phyloP scores from a whole-genome alignment of 2,329 filamentous ascomycete genomes.

The Chaetomiaceae sp. region DNA sequence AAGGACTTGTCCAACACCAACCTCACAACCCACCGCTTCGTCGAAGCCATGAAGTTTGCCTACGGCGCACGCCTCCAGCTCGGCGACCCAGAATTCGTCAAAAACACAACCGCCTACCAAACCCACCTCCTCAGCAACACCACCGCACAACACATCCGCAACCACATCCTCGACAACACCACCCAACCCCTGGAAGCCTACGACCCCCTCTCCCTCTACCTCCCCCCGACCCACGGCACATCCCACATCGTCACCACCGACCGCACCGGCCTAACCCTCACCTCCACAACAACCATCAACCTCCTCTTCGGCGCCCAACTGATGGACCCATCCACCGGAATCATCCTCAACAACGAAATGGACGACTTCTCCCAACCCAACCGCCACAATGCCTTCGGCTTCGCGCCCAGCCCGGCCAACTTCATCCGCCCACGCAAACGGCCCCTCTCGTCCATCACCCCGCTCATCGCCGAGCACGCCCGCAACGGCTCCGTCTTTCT shows the following conservation, averaged over 20 bases:
- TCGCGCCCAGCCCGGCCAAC: slow-evolving; percentile 73
- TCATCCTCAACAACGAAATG: slow-evolving; percentile 71
- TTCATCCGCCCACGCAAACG: slow-evolving; percentile 77
- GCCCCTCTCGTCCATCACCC: slow-evolving; percentile 76
- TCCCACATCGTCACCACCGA: slow-evolving; percentile 72
- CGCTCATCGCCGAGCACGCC: slow-evolving; percentile 69
- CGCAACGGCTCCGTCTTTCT: slow-evolving; percentile 63
- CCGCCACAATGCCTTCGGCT: slow-evolving; percentile 75
- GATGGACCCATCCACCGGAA: slow-evolving; percentile 74
- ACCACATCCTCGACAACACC: slow-evolving; percentile 63
- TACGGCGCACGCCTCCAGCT: slow-evolving; percentile 76
- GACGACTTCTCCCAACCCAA: slow-evolving; percentile 84
- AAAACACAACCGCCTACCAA: slow-evolving; percentile 60
- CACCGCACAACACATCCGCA: slow-evolving; percentile 55
- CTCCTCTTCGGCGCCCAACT: slow-evolving; percentile 75
- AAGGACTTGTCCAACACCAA: slow-evolving; percentile 52
- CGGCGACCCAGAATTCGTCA: slow-evolving; percentile 74
- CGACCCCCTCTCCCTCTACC: slow-evolving; percentile 61
- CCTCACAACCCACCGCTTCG: slow-evolving; percentile 73
- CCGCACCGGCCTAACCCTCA: slow-evolving; percentile 66
- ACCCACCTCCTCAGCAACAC: slow-evolving; percentile 58
- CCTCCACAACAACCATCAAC: slow-evolving; percentile 83
- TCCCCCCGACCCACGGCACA: slow-evolving; percentile 66
- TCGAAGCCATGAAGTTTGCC: slow-evolving; percentile 85
- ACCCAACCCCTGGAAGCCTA: slow-evolving; percentile 73